These are phyloP conservation scores for Pseudopithomyces maydicus DNA, from an alignment of 2,329 filamentous ascomycete species.

Conservation along the genomic window DNA sequence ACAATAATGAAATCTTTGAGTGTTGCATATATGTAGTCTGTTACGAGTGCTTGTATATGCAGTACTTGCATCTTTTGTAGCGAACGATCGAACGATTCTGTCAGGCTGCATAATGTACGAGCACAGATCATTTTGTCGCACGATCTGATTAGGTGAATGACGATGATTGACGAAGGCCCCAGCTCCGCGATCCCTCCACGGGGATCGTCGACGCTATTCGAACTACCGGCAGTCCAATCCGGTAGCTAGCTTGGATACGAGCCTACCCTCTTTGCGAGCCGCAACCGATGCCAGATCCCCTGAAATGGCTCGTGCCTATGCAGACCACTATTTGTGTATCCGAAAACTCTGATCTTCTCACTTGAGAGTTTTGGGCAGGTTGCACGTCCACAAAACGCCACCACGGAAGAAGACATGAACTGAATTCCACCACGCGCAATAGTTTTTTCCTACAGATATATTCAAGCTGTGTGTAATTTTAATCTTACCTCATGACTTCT, in stretches of 20 bases:
- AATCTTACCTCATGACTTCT: too few species aligned
- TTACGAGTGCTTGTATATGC: too few species aligned
- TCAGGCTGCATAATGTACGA: too few species aligned
- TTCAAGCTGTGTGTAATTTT: too few species aligned
- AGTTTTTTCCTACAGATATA: too few species aligned
- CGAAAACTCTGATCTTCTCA: background rate
- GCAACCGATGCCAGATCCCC: background rate
- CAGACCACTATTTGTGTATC: background rate
- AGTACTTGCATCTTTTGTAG: too few species aligned
- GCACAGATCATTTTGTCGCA: too few species aligned
- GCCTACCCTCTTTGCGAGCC: background rate
- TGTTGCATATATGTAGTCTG: too few species aligned
- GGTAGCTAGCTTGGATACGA: background rate
- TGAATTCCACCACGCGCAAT: background rate
- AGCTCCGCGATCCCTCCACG: background rate
- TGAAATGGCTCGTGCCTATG: background rate
- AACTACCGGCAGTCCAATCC: background rate
- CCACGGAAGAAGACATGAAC: background rate
- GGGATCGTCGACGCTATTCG: background rate
- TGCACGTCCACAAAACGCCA: background rate
- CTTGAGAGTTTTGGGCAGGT: background rate
- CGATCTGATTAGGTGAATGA: too few species aligned
- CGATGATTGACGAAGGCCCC: too few species aligned
- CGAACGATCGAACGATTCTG: too few species aligned
- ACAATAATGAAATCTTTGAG: too few species aligned